Evolutionary conservation across 2,329 filamentous ascomycete genomes (phyloP).

Genomic region (Fusarium nurragi): DNA sequence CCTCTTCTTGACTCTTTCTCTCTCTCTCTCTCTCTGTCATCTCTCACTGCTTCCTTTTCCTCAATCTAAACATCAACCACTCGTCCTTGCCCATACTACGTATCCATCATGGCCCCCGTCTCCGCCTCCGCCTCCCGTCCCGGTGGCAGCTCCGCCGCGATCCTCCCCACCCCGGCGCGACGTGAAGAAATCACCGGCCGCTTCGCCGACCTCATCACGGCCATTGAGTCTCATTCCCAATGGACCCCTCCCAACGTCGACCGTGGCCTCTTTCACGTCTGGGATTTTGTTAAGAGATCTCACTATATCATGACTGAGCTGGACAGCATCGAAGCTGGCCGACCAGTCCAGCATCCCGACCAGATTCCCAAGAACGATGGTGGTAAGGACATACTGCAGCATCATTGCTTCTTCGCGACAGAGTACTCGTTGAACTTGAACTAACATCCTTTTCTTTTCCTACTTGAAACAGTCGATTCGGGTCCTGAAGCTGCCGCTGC

Average conservation of each 20-base stretch:
- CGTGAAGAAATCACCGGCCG: constrained; percentile 42
- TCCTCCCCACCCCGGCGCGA: constrained; percentile 39
- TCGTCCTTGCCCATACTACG: not conserved
- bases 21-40: not conserved
- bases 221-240: constrained; percentile 45
- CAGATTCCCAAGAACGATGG: constrained; percentile 48
- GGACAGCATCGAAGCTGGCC: constrained; percentile 50
- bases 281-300: constrained; percentile 55
- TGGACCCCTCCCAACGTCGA: constrained; percentile 44
- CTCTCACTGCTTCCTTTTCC: not conserved
- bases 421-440: not conserved
- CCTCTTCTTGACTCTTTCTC: not conserved
- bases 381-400: constrained; percentile 37
- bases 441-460: not conserved
- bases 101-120: constrained; percentile 25
- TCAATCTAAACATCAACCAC: not conserved
- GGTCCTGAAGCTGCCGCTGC: constrained; percentile 39
- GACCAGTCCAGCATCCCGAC: constrained; percentile 47
- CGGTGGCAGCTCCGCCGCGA: constrained; percentile 14
- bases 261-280: constrained; percentile 51
- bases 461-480: constrained; percentile 22
- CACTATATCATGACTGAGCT: constrained; percentile 55
- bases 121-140: constrained; percentile 4
- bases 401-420: not conserved
- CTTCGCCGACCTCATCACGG: constrained; percentile 43